A percentile compares a stretch with the other conserved stretches of the same genome.
phyloP scores from a whole-genome alignment of 2,329 filamentous ascomycete genomes.

The Colletotrichum echinochloae region DNA sequence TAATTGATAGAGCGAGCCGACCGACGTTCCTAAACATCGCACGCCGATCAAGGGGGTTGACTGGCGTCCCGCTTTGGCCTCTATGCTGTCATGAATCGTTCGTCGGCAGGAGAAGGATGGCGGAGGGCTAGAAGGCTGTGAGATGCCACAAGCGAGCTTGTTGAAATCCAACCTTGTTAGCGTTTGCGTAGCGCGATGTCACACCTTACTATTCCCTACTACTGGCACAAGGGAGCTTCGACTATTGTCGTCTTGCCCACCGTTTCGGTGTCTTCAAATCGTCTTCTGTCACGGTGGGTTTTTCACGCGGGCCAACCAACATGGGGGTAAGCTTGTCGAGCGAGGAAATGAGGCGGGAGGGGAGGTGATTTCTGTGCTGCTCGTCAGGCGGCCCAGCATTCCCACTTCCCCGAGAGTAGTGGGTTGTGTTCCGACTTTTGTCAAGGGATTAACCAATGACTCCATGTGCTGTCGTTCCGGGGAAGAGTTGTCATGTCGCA shows the following conservation, averaged over 20 bases:
- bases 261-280: not conserved
- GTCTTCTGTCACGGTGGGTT: conserved; percentile 4
- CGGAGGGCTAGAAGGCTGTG: conserved; percentile 1
- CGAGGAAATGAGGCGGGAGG: conserved; percentile 17
- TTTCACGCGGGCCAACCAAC: conserved; percentile 1
- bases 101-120: conserved; percentile 14
- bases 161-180: conserved; percentile 17
- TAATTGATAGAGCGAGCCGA: too few relatives aligned
- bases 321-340: conserved; percentile 23
- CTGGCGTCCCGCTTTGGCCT: conserved; percentile 1
- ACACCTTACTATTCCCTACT: conserved; percentile 24
- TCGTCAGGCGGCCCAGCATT: conserved; percentile 20
- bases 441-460: conserved; percentile 27
- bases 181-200: conserved; percentile 21
- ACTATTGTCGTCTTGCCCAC: conserved; percentile 4
- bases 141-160: not conserved
- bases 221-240: not conserved
- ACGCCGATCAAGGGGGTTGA: conserved; percentile 10
- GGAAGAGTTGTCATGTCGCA: conserved; percentile 30
- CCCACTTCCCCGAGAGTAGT: conserved; percentile 24
- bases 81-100: conserved; percentile 1
- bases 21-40: conserved; percentile 9
- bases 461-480: conserved; percentile 6
- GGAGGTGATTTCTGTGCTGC: conserved; percentile 1
- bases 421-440: conserved; percentile 21